Percentiles rank a stretch among this genome's conserved stretches.
Evolutionary conservation across 148 eudicot genomes (phyloP).

Genomic region (Salicornia ramosissima): DNA sequence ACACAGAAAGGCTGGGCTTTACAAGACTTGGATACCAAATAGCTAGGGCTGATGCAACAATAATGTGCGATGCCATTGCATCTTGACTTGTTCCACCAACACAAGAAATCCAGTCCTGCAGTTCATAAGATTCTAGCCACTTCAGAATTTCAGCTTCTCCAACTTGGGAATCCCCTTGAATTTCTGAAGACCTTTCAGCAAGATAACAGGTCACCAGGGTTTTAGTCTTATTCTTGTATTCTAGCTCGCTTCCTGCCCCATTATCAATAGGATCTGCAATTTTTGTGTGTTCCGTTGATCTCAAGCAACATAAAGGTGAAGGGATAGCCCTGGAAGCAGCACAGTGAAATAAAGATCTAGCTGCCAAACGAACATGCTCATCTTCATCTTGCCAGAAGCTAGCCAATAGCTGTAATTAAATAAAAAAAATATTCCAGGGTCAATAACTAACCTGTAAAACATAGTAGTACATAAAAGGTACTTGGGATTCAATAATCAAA

Average conservation of each 20-base stretch:
- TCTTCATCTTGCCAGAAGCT: conserved; percentile 98
- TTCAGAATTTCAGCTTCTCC: conserved; percentile 51
- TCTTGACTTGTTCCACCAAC: conserved; percentile 95
- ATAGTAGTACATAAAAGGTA: no score
- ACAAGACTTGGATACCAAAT: conserved; percentile 97
- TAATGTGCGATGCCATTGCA: conserved; percentile 91
- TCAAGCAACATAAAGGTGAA: conserved; percentile 50
- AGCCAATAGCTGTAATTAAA: conserved; percentile 63
- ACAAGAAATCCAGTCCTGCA: conserved; percentile 93
- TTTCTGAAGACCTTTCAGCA: conserved; percentile 24
- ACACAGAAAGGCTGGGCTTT: conserved; percentile 63
- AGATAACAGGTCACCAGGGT: conserved; percentile 18
- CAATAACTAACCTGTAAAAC: conserved; percentile 3
- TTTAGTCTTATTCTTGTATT: conserved; percentile 20
- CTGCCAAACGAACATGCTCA: conserved; percentile 94
- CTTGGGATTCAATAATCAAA: not conserved
- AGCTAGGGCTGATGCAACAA: conserved; percentile 91
- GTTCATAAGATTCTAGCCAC: conserved; percentile 91
- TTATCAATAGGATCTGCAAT: conserved; percentile 22
- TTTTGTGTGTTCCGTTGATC: conserved; percentile 27
- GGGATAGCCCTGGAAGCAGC: conserved; percentile 96
- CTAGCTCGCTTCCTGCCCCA: conserved; percentile 24
- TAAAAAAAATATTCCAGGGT: conserved; percentile 7
- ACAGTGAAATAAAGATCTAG: conserved; percentile 90
- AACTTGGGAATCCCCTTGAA: conserved; percentile 26